Base-by-base conservation (phyloP, 495 filamentous ascomycete species). In the Podospora bellae-mahoneyi region DNA sequence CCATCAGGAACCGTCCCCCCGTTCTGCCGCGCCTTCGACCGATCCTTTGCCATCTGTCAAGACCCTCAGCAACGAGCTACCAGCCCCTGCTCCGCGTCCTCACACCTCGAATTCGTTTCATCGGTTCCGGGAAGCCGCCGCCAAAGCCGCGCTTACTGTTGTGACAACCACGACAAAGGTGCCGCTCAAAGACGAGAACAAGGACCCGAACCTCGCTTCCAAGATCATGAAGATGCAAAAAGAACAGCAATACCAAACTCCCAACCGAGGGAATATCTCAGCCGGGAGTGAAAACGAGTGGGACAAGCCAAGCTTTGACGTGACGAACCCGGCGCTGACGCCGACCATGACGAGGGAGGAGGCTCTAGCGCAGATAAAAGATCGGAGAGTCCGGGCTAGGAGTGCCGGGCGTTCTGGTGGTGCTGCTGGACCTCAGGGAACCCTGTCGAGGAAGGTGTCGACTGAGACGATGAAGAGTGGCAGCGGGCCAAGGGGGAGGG, bases 261-360 rank as follows among this genome's bases (percentile, higher is more conserved):
- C 81, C 1, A 78, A 78, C 1, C 72, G 65, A 18, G 58, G 62
- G 19, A 67, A 62, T 10, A 55, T 59, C n/a, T 62, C 39, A 15
- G 62, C 28, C n/a, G 64, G 44, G 6, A 56, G 19, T n/a, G 55
- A 28, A 3, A 58, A 26, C 27, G 57, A 63, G 4, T 9, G n/a
- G 5, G 71, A 75, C 53, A 63, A 63, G 56, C 76, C 76, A 1
- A 75, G 69, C 39, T 84, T 84, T 65, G 81, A 83, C 74, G 71
- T 77, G 20, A 83, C 73, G 66, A 84, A 84, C 76, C 80, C 82
- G 19, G 80, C 80, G 9, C 66, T 86, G 53, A 82, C 79, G 58
- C 84, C 84, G 7, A 86, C 84, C 53, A 84, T 87, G 83, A 82
- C 83, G 34, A 77, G 85, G 62, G 85, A 88, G 74, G 76, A 88